A percentile compares a stretch with the other conserved stretches of the same genome.
These are phyloP conservation scores for Rhodomyrtus psidioides DNA, from an alignment of 441 rosid genomes.

Conservation along the genomic window DNA sequence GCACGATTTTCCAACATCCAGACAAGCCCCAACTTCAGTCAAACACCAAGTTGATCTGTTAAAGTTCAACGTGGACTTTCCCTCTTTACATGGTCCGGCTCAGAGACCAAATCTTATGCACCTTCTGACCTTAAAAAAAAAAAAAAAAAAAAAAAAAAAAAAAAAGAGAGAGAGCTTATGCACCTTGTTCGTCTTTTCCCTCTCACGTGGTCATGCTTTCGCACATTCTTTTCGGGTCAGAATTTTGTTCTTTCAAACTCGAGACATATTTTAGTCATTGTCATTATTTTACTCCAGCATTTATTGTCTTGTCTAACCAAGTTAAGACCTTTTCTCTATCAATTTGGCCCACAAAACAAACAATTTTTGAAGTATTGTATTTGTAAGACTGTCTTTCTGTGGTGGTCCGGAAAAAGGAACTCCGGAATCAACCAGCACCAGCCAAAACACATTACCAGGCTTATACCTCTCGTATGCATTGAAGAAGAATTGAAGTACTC, in stretches of 20 bases:
- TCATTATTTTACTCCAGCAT: no score
- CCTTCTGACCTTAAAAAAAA: no score
- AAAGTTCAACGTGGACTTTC: neutral
- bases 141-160: no score
- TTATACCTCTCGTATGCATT: neutral
- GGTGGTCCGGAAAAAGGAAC: neutral
- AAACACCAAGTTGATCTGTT: neutral
- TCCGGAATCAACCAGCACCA: neutral
- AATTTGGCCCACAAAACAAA: neutral
- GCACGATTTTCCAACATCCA: neutral
- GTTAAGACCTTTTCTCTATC: neutral
- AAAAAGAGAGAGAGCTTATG: neutral
- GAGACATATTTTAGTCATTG: no score
- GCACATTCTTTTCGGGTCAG: no score
- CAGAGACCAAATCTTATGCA: neutral
- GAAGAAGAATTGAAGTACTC: neutral
- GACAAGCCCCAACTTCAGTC: neutral
- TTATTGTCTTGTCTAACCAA: no score
- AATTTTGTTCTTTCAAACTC: no score
- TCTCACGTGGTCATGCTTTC: no score
- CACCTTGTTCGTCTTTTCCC: neutral
- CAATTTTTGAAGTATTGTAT: neutral
- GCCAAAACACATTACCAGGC: neutral
- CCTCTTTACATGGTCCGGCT: neutral
- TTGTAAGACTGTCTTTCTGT: neutral